Evolutionary conservation across 2,329 filamentous ascomycete species (phyloP).

Genomic region (Plenodomus lindquistii): DNA sequence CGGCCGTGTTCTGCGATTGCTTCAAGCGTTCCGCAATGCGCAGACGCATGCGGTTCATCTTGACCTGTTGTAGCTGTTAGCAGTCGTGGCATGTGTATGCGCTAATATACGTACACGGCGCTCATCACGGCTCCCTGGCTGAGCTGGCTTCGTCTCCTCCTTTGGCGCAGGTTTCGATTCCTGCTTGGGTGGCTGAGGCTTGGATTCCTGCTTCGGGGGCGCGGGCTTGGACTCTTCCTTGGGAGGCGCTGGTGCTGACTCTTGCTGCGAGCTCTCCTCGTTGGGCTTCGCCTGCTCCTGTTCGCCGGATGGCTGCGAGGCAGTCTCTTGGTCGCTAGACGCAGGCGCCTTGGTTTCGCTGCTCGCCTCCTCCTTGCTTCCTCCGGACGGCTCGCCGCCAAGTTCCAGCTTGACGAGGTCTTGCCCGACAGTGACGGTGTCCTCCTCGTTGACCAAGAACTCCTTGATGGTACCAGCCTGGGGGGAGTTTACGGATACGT

Average conservation of each 20-base stretch:
- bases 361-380: slow-evolving; percentile 59
- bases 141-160: slow-evolving; percentile 38
- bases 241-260: slow-evolving; percentile 48
- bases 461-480: slow-evolving; percentile 90
- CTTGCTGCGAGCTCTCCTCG: slow-evolving; percentile 44
- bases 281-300: slow-evolving; percentile 51
- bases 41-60: slow-evolving; percentile 99
- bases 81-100: background rate
- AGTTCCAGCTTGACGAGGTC: slow-evolving; percentile 84
- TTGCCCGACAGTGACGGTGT: slow-evolving; percentile 92
- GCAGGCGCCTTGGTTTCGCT: slow-evolving; percentile 65
- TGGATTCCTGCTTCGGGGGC: slow-evolving; percentile 33
- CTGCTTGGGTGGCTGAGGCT: slow-evolving; percentile 29
- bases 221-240: slow-evolving; percentile 45
- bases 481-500: slow-evolving; percentile 93
- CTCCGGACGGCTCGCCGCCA: slow-evolving; percentile 57
- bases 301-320: slow-evolving; percentile 57
- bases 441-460: slow-evolving; percentile 88
- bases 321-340: slow-evolving; percentile 60
- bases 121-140: slow-evolving; percentile 79
- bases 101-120: slow-evolving; percentile 68
- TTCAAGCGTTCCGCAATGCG: slow-evolving; percentile 97
- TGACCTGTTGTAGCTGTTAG: slow-evolving; percentile 66
- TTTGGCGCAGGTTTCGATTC: slow-evolving; percentile 36
- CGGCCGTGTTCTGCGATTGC: slow-evolving; percentile 98